Conservation (phyloP, 306 rosid species). For the Oemleria cerasiformis region DNA sequence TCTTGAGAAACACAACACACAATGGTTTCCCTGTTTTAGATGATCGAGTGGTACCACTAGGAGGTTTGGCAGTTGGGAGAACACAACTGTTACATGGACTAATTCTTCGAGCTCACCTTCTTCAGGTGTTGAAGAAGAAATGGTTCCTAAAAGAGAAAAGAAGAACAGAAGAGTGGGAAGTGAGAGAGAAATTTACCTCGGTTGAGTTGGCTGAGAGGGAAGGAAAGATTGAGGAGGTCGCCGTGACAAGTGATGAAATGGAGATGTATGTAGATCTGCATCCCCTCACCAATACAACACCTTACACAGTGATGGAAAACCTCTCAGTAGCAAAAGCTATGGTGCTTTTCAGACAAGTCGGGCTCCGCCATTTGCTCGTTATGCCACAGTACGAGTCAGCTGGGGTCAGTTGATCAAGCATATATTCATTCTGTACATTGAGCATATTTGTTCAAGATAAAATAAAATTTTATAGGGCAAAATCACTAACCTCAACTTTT, state of each 20-base stretch:
- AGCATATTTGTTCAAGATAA: not conserved
- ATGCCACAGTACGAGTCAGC: slow-evolving; percentile 73
- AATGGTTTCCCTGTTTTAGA: slow-evolving; percentile 82
- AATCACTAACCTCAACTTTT: slow-evolving; percentile 37
- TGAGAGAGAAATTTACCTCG: slow-evolving; percentile 71
- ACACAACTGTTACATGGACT: slow-evolving; percentile 65
- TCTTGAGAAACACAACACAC: slow-evolving; percentile 71
- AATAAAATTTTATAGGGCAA: not conserved
- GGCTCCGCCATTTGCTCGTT: slow-evolving; percentile 83
- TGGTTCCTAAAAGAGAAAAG: slow-evolving; percentile 73
- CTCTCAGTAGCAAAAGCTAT: slow-evolving; percentile 81
- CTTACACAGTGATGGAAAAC: slow-evolving; percentile 69
- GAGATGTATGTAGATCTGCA: slow-evolving; percentile 82
- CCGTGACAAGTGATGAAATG: slow-evolving; percentile 72
- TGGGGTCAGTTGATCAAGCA: slow-evolving; percentile 52
- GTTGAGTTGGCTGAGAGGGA: slow-evolving; percentile 80
- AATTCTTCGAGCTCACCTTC: slow-evolving; percentile 76
- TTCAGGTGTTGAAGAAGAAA: slow-evolving; percentile 67
- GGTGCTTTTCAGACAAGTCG: slow-evolving; percentile 84
- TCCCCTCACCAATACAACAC: slow-evolving; percentile 86
- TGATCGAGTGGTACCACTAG: slow-evolving; percentile 43
- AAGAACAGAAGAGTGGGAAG: slow-evolving; percentile 89
- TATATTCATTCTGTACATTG: not conserved
- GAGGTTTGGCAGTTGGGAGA: slow-evolving; percentile 42
- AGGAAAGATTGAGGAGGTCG: slow-evolving; percentile 66